Evolutionary conservation across 352 stramenopile species (phyloP).

Genomic region (Blastocystis hominis): DNA sequence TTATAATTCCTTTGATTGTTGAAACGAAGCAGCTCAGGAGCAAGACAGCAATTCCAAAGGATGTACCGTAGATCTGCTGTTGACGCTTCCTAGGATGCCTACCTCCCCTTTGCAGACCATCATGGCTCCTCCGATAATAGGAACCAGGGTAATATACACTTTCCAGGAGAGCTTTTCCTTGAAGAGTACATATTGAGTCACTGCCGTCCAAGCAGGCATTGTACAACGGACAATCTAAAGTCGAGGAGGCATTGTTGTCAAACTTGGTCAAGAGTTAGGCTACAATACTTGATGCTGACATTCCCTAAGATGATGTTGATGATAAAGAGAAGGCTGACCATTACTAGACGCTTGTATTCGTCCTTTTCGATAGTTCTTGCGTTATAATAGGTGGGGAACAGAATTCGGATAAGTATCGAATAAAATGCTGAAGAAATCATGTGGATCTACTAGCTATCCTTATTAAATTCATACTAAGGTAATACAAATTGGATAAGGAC

Average conservation of each 20-base stretch:
- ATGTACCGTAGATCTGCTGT: neutral
- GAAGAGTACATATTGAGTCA: conserved; percentile 41
- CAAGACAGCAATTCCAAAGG: conserved; percentile 28
- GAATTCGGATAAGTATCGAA: neutral
- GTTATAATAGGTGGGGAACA: conserved; percentile 21
- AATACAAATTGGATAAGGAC: conserved; percentile 47
- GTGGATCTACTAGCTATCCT: neutral
- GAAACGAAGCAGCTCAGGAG: conserved; percentile 51
- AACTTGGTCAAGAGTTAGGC: conserved; percentile 45
- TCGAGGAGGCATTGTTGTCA: neutral
- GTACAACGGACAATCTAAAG: conserved; percentile 54
- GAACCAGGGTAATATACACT: conserved; percentile 42
- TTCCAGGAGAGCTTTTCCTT: conserved; percentile 37
- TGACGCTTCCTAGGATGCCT: neutral
- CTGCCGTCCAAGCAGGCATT: conserved; percentile 49
- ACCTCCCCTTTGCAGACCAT: conserved; percentile 57
- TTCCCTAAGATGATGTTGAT: conserved; percentile 55
- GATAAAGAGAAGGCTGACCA: conserved; percentile 52
- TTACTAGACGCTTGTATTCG: conserved; percentile 6
- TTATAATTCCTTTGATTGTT: conserved; percentile 53
- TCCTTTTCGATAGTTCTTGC: conserved; percentile 27
- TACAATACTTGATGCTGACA: conserved; percentile 53
- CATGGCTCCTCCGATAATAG: conserved; percentile 54
- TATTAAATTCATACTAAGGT: conserved; percentile 3
- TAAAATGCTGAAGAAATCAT: conserved; percentile 53